A percentile compares a stretch with the other conserved stretches of the same genome.
These are phyloP conservation scores for Coemansia sp. DNA, from an alignment of 192 early-diverging fungal species.

Conservation along the genomic window DNA sequence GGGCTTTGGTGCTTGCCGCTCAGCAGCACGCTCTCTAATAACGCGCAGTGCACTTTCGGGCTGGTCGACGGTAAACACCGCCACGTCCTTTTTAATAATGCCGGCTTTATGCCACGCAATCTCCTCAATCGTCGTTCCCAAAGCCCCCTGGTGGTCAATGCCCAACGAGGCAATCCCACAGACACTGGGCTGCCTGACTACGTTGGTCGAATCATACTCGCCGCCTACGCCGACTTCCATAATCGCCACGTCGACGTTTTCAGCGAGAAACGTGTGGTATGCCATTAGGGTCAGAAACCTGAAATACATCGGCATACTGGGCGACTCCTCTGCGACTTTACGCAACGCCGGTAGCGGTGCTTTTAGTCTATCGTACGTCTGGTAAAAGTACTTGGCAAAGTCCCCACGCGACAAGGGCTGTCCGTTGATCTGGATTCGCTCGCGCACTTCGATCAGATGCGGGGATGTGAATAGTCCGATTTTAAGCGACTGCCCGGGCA, in stretches of 20 bases:
- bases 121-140: conserved; percentile 73
- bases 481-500: conserved; percentile 22
- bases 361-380: conserved; percentile 78
- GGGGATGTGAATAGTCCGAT: conserved; percentile 92
- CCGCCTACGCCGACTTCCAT: conserved; percentile 86
- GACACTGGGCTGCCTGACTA: conserved; percentile 71
- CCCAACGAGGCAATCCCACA: conserved; percentile 82
- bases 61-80: conserved; percentile 76
- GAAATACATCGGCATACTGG: conserved; percentile 77
- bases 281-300: conserved; percentile 90
- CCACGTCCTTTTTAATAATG: conserved; percentile 74
- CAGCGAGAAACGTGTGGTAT: conserved; percentile 82
- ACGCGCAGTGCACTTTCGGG: conserved; percentile 66
- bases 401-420: conserved; percentile 68
- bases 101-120: conserved; percentile 89
- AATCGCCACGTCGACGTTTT: conserved; percentile 80
- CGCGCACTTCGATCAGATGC: conserved; percentile 88
- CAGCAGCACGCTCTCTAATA: conserved; percentile 68
- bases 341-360: conserved; percentile 23
- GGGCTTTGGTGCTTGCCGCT: conserved; percentile 57
- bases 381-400: conserved; percentile 88
- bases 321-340: conserved; percentile 24
- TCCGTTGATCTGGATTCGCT: conserved; percentile 94
- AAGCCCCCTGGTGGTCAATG: conserved; percentile 70
- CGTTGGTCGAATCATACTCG: conserved; percentile 84